phyloP scores from a whole-genome alignment of 176 grass and related monocot genomes.

The Musa itinerans region DNA sequence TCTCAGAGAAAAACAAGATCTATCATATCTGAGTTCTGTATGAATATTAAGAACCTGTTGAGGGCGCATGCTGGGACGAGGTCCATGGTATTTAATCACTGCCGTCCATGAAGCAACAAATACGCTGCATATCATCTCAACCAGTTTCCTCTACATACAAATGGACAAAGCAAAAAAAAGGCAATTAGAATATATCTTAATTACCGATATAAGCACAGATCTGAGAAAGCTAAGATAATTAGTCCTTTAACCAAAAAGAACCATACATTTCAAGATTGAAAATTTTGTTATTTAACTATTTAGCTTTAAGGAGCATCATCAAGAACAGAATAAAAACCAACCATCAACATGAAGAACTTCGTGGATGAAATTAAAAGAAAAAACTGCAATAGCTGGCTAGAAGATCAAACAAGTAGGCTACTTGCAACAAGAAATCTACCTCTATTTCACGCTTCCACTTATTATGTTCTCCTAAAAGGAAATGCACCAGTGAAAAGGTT shows the following conservation, averaged over 20 bases:
- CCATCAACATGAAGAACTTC: not conserved
- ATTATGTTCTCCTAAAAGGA: constrained; percentile 66
- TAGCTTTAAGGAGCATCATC: not conserved
- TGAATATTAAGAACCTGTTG: constrained; percentile 47
- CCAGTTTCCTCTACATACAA: constrained; percentile 67
- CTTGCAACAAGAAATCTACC: constrained; percentile 31
- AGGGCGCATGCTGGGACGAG: constrained; percentile 87
- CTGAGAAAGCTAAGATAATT: not conserved
- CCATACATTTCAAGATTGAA: not conserved
- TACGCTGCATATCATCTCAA: constrained; percentile 98
- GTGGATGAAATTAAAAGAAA: not conserved
- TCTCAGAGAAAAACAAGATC: not conserved
- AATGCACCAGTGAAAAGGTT: constrained; percentile 79
- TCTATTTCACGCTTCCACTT: constrained; percentile 83
- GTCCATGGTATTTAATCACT: constrained; percentile 92
- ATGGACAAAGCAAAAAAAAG: not conserved
- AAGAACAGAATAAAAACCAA: not conserved
- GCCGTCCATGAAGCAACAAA: constrained; percentile 99
- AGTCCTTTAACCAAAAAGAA: no score
- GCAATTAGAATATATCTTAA: not conserved
- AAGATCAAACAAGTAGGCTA: not conserved
- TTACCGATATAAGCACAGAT: no score
- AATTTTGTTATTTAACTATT: not conserved
- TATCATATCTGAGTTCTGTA: not conserved
- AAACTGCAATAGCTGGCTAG: not conserved